These are phyloP conservation scores for Leccinum variicolor DNA, from an alignment of 768 basidiomycete species.

Conservation along the genomic window DNA sequence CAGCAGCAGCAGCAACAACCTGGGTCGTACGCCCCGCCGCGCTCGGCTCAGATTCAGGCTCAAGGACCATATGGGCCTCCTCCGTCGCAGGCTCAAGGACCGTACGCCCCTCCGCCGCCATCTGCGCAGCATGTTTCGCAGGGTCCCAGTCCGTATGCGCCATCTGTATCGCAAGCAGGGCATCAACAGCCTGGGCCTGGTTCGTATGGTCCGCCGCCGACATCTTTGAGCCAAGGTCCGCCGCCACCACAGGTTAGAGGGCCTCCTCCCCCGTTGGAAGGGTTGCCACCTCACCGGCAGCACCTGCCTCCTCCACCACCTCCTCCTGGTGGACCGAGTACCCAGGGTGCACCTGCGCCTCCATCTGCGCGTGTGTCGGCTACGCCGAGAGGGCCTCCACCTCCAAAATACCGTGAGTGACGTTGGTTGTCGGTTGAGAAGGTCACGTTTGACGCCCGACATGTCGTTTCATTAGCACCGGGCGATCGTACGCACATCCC, in stretches of 20 bases:
- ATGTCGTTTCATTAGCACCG: conserved; percentile 48
- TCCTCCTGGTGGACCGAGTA: conserved; percentile 27
- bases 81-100: conserved; percentile 17
- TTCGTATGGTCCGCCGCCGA: conserved; percentile 31
- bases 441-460: background rate
- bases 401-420: conserved; percentile 60
- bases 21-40: conserved; percentile 23
- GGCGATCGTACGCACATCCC: conserved; percentile 95
- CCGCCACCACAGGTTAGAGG: conserved; percentile 29
- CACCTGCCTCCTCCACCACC: conserved; percentile 24
- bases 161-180: conserved; percentile 10
- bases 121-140: conserved; percentile 7
- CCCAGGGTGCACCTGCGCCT: conserved; percentile 19
- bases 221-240: conserved; percentile 22
- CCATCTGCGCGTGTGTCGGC: conserved; percentile 30
- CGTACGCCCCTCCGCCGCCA: conserved; percentile 14
- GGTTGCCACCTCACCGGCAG: conserved; percentile 24
- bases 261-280: conserved; percentile 27
- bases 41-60: conserved; percentile 12
- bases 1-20: conserved; percentile 22
- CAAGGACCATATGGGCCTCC: conserved; percentile 25
- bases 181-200: conserved; percentile 10
- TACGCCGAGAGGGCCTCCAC: conserved; percentile 37
- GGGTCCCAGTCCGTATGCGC: conserved; percentile 16
- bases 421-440: background rate